Base-by-base conservation (phyloP, 495 filamentous ascomycete species). In the Neurospora tetrasperma region DNA sequence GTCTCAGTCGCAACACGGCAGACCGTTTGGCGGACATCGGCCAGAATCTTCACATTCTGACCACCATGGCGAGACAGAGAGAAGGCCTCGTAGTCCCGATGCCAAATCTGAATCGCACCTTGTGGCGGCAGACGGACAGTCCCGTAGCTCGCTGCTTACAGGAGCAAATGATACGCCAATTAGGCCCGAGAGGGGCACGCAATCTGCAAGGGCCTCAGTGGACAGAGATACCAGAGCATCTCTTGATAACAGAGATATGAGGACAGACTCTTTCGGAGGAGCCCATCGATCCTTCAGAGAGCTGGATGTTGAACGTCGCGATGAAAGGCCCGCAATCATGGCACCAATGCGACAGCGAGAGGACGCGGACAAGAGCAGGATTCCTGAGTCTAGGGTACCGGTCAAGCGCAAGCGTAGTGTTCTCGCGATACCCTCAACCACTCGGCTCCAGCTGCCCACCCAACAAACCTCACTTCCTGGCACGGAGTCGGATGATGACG, bases 401-500 rank as follows among this genome's bases (percentile, higher is more conserved):
- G 41, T 46, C 20, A 71, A 48, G 31, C 70, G 62, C 39, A 74
- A 66, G 42, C 78, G 70, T 18, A 75, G 73, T 2, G 16, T 75
- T 8, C 70, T 76, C 10, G 70, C 76, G 2, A 40, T 76, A 2
- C 73, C 78, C 2, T 44, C 54, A 18, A 31, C 71, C 16, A 68
- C 48, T 18, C 74, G 73, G 38, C 42, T 78, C 10, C 76, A 76
- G 42, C 39, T 82, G 38, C 81, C 83, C 6, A 71, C 74, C 44
- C 82, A 77, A 42, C 79, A 81, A 73, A 54, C 70, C 5, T 72
- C 73, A 9, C 35, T 75, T 5, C 71, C 78, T 42, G 76, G 78
- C n/a, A 68, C 76, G 4, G 85, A 86, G 48, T 86, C 85, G n/a
- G 86, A 83, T 18, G 85, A 79, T n/a, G 81, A 86, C 35, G 85